Conservation (phyloP, 164 flowering plant genomes). For the grape (Vitis vinifera) region DNA sequence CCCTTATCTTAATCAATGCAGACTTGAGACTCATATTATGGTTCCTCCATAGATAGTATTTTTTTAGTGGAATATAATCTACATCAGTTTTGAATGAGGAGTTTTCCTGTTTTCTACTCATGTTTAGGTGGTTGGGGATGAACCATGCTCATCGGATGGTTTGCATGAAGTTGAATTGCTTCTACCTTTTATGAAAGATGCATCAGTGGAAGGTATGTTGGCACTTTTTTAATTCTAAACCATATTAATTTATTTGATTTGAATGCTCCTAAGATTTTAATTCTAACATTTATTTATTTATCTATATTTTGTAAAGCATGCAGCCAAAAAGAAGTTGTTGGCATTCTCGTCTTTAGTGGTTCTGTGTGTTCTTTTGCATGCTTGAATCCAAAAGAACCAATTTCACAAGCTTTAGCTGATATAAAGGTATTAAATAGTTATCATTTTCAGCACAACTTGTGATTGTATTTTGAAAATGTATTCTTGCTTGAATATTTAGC, state of each 20-base stretch:
- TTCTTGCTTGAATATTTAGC: too few species aligned
- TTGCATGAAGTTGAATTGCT: conserved; percentile 84
- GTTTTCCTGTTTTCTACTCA: conserved; percentile 1
- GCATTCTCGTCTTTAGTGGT: conserved; percentile 57
- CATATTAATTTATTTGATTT: background rate
- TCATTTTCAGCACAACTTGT: background rate
- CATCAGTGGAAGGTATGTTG: conserved; percentile 51
- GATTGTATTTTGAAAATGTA: too few species aligned
- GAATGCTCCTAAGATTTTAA: background rate
- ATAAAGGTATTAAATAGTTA: conserved; percentile 58
- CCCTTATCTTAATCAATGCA: background rate
- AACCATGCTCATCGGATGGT: conserved; percentile 46
- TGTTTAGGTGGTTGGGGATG: conserved; percentile 55
- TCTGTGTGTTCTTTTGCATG: conserved; percentile 72
- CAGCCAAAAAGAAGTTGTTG: conserved; percentile 69
- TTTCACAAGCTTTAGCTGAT: conserved; percentile 76
- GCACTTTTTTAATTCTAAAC: background rate
- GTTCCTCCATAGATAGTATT: too few species aligned
- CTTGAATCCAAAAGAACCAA: conserved; percentile 67
- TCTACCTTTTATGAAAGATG: conserved; percentile 62
- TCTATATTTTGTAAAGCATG: conserved; percentile 44
- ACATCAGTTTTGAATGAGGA: background rate
- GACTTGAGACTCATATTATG: background rate
- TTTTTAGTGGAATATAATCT: background rate
- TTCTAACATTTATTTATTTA: background rate